Evolutionary conservation across 495 filamentous ascomycete genomes (phyloP).

Genomic region (Tuber umbilicatum): DNA sequence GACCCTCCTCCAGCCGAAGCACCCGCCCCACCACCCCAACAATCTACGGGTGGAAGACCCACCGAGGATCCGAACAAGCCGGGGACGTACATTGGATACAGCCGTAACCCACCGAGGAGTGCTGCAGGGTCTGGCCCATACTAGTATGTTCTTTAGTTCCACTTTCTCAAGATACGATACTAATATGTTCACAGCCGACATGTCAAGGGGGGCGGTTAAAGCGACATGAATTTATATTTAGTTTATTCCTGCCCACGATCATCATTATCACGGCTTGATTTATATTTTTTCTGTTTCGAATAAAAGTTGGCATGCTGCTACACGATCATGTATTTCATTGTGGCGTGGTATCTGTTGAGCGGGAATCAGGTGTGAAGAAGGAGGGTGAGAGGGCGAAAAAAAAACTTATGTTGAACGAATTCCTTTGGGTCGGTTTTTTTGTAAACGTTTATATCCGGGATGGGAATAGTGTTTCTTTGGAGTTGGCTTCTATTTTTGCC

Average conservation of each 20-base stretch:
- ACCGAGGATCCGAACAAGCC: conserved; percentile 33
- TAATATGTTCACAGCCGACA: conserved; percentile 19
- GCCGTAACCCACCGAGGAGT: conserved; percentile 37
- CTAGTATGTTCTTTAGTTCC: conserved; percentile 6
- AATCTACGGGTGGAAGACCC: conserved; percentile 8
- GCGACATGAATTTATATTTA: neutral
- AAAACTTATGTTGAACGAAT: conserved; percentile 1
- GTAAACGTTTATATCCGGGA: conserved; percentile 4
- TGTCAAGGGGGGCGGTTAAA: neutral
- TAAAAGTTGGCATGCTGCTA: neutral
- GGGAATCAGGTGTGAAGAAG: neutral
- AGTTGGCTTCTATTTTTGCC: conserved; percentile 1
- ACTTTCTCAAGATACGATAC: neutral
- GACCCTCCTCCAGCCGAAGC: conserved; percentile 31
- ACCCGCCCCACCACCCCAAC: conserved; percentile 21
- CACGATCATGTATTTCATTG: neutral
- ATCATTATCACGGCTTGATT: neutral
- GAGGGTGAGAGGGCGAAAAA: neutral
- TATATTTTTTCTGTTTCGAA: neutral
- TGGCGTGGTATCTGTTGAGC: neutral
- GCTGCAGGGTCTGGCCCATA: conserved; percentile 15
- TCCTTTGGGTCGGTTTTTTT: neutral
- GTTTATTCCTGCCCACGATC: neutral
- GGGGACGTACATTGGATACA: conserved; percentile 39
- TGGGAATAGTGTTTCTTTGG: conserved; percentile 5